Base-by-base conservation (phyloP, 345 rosid species). In the Sisymbrium irio region DNA sequence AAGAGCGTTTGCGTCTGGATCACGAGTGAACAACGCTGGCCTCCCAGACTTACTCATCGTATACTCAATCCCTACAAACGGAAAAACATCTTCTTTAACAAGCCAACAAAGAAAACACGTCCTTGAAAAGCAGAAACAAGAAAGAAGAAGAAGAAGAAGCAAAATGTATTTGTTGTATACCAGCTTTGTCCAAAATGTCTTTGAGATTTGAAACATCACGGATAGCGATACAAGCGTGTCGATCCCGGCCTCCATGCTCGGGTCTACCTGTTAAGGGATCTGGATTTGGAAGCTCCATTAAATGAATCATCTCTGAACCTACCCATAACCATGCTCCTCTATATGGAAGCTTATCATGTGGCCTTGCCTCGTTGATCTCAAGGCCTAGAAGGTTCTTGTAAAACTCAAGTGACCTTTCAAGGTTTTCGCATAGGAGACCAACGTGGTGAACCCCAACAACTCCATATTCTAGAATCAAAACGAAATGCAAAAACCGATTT, bases 261-360 rank as follows among this genome's bases (percentile, higher is more conserved):
- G 98, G 92, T 64, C 98, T 83, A 81, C 98, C 98, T 0, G 83
- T 82, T 77, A 91, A 85, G 0, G 98, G 98, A 79, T 94, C 97
- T 1, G 98, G 97, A 82, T 91, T 91, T 10, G 97, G 93, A 61
- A 91, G 98, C 82, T 94, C 98, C 98, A 94, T 94, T n/a, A 94
- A 74, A 78, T 94, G 98, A 75, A 94, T 94, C 97, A 91, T 94
- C 85, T 92, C 97, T 41, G 97, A 80, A 54, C 98, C 98, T 56
- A 94, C 85, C 98, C 98, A 94, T 81, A 94, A 77, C 96, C 98
- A 94, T 46, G 90, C 96, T 37, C 97, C 98, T 62, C 92, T 86
- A 32, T 94, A 88, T 0, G 96, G 97, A 75, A 94, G 93, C 85
- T 89, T 94, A 75, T 89, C 92, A 27, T 94, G 81, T 18, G 99